Base-by-base conservation (phyloP, 352 stramenopile species). In the Plasmopara viticola region DNA sequence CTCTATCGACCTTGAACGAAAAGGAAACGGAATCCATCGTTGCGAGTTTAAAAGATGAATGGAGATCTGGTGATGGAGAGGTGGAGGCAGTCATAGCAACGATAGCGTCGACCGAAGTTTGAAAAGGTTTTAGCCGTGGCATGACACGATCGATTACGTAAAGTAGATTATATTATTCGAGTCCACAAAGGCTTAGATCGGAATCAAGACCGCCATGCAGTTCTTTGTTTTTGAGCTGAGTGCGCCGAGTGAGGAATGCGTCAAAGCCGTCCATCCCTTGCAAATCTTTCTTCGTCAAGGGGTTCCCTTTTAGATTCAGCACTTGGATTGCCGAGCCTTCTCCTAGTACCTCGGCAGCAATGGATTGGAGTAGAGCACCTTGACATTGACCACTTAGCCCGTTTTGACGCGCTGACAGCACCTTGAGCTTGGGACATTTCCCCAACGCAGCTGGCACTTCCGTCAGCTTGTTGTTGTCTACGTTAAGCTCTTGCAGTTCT, bases 211-310 rank as follows among this genome's bases (percentile, higher is more conserved):
- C 84, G 38, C 77, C 79, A 48, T 90, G 78, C 47, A 94, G 84
- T 53, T 90, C 84, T 70, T 94, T 94, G 70, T 94, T 87, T 58
- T 94, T 94, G 35, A 87, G 66, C 51, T 77, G 62, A 35, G 75
- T 92, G 30, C 84, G 84, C n/a, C 84, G 72, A 50, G 65, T 56
- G 38, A 92, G 51, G 62, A 94, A 94, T 25, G 60, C 64, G 9
- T 90, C 72, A 38, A 89, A 81, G 31, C 84, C 81, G 14, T 87
- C 68, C 84, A 94, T 92, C 29, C 48, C 51, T 50, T 90, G 77
- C 8, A 94, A 50, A 6, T 94, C 77, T 17, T 78, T 65, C 53
- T 94, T 94, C 20, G 49, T 87, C 70, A 94, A 73, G 0, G 77
- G 70, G 50, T 94, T 92, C 7, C 81, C 71, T 44, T 94, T 81